These are phyloP conservation scores for Solanum appendiculatum DNA, from an alignment of 257 asterid genomes.

Conservation along the genomic window DNA sequence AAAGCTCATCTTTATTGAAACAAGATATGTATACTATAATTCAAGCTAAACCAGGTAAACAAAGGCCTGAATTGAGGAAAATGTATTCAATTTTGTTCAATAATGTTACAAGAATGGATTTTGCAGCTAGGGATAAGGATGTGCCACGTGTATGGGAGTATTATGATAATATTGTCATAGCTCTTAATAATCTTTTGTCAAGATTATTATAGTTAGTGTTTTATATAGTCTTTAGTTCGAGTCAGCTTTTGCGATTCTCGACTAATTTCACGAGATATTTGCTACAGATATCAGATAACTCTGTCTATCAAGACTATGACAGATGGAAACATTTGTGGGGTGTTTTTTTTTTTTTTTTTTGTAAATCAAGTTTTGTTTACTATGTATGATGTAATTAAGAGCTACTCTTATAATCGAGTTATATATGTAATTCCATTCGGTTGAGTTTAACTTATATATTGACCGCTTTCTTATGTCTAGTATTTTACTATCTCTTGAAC, in stretches of 20 bases:
- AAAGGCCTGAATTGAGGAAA: constrained; percentile 47
- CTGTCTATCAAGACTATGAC: fast-evolving
- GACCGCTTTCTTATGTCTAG: background rate
- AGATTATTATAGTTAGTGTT: background rate
- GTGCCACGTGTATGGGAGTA: constrained; percentile 33
- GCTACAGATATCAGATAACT: no score
- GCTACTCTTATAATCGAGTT: background rate
- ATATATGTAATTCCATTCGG: background rate
- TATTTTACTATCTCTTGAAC: background rate
- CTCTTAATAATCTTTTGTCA: constrained; percentile 40
- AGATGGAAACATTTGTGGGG: fast-evolving
- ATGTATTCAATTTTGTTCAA: constrained; percentile 40
- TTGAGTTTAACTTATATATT: background rate
- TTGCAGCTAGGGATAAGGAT: constrained; percentile 70
- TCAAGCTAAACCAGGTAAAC: constrained; percentile 37
- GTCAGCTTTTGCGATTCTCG: no score
- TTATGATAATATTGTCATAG: constrained; percentile 23
- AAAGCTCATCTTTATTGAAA: constrained; percentile 41
- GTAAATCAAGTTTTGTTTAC: background rate
- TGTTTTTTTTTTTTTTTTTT: background rate
- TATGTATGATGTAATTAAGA: background rate
- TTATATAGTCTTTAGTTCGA: background rate
- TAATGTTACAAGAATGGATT: constrained; percentile 49
- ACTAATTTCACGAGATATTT: no score
- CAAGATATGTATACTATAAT: constrained; percentile 67